Evolutionary conservation across 1,139 yeast genomes (phyloP), one percentile per base, ranked within the genome.

Genomic region (Chernovozyma sophiae-reginae): DNA sequence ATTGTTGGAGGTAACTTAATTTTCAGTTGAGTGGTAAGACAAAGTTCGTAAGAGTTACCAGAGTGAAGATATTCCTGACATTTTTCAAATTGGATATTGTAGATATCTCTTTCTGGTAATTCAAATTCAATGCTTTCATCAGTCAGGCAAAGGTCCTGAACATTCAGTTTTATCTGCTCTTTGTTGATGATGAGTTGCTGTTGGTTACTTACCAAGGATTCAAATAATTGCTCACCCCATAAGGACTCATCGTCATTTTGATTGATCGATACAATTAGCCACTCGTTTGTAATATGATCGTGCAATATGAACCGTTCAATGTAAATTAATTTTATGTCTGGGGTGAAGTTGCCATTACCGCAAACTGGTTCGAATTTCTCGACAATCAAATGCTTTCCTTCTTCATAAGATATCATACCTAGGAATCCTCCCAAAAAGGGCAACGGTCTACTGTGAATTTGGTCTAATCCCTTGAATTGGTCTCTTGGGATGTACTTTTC

Each of bases 21-120:
- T 37, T 68, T 71, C 46, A 95, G 86, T 45, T 79, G 86, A 1
- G 86, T 82, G 0, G 98, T 92, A 29, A 92, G 69, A 53, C 98
- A 92, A 19, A 94, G 71, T 55, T 94, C 99, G 52, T 94, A 94
- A 1, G 97, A 89, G 52, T 92, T 95, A 10, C 99, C 99, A 4
- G 81, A 64, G 39, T 73, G 78, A 32, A 94, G 68, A 45, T 64
- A 79, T 16, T 77, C 72, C 56, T 87, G 95, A 54, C 96, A 86
- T 37, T 62, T 46, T 2, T 66, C 53, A 50, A 89, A 86, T 34
- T 77, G 79, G 3, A 65, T 45, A 7, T 65, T 56, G 57, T 90
- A 92, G 1, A 61, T 53, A 0, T 65, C 66, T 43, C 74, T 72
- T 17, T 73, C 62, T 0, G 96, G 95, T 38, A 68, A 59, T 19